A percentile compares a stretch with the other conserved stretches of the same genome.
These are phyloP conservation scores for Ceratobasidium sp. DNA, from an alignment of 1,284 basidiomycete species.

Conservation along the genomic window DNA sequence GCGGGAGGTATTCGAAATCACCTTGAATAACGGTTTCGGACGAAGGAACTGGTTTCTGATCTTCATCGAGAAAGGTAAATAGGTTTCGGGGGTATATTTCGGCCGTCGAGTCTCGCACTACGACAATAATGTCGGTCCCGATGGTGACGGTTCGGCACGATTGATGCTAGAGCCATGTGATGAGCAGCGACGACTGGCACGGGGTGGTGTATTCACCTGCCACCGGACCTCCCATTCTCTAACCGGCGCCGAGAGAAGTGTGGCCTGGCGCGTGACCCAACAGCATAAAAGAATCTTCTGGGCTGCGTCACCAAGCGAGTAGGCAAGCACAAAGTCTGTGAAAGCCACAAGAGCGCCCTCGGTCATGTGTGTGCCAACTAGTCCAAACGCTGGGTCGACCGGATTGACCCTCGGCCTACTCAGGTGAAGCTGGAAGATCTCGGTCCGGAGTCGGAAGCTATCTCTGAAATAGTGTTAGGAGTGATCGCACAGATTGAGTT, in stretches of 20 bases:
- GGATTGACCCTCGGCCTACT: background rate
- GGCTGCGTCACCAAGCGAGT: conserved; percentile 9
- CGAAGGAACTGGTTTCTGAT: background rate
- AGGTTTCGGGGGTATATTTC: conserved; percentile 21
- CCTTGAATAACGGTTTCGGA: background rate
- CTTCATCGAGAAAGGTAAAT: conserved; percentile 6
- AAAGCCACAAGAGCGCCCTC: conserved; percentile 32
- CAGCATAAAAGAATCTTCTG: conserved; percentile 27
- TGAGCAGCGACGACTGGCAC: background rate
- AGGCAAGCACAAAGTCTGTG: conserved; percentile 21
- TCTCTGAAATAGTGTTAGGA: background rate
- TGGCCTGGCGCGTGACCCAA: conserved; percentile 19
- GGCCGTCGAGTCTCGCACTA: conserved; percentile 24
- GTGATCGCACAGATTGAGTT: background rate
- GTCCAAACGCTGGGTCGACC: background rate
- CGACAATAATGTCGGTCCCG: conserved; percentile 9
- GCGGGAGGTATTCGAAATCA: background rate
- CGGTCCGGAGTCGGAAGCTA: conserved; percentile 26
- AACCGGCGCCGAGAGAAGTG: background rate
- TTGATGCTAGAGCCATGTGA: conserved; percentile 4
- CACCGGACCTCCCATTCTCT: conserved; percentile 12
- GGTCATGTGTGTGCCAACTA: conserved; percentile 9
- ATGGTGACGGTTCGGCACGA: conserved; percentile 17
- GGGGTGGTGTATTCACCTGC: background rate
- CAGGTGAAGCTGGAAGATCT: conserved; percentile 19